Evolutionary conservation across 176 grass and related monocot genomes (phyloP).

Genomic region (Saccharum officinarum): DNA sequence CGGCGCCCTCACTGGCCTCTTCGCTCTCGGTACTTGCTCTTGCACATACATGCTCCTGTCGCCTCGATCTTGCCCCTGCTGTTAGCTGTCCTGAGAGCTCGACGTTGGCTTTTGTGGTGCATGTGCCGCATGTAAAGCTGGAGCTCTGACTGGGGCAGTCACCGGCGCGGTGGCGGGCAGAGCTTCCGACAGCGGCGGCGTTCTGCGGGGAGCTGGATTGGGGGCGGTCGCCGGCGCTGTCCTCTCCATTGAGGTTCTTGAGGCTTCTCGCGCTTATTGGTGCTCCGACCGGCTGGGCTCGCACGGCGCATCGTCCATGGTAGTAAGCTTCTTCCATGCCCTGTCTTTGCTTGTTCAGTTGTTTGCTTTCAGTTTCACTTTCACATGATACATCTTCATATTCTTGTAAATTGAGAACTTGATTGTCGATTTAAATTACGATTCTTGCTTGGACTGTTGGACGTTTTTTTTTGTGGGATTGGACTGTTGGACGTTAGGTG

Average conservation of each 20-base stretch:
- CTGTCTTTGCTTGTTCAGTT: background rate
- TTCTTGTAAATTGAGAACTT: background rate
- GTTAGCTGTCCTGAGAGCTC: background rate
- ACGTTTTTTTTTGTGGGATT: background rate
- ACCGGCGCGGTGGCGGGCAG: constrained; percentile 69
- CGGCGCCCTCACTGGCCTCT: constrained; percentile 65
- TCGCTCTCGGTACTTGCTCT: constrained; percentile 50
- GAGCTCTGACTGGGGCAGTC: constrained; percentile 64
- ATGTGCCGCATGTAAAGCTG: constrained; percentile 36
- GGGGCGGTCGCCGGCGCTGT: constrained; percentile 74
- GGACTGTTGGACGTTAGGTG: background rate
- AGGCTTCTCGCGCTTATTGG: constrained; percentile 78
- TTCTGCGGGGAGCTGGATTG: constrained; percentile 59
- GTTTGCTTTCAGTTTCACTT: constrained; percentile 16
- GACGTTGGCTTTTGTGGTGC: constrained; percentile 15
- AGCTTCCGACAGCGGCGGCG: constrained; percentile 65
- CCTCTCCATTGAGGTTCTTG: constrained; percentile 69
- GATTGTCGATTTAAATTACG: background rate
- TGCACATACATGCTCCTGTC: too few relatives aligned
- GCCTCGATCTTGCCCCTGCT: background rate
- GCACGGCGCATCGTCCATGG: constrained; percentile 66
- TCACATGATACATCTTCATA: background rate
- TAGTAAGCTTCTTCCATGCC: constrained; percentile 30
- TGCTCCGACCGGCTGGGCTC: constrained; percentile 51
- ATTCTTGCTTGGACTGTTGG: background rate